Base-by-base conservation (phyloP, 2,329 filamentous ascomycete genomes). In the Parastagonospora nodorum region DNA sequence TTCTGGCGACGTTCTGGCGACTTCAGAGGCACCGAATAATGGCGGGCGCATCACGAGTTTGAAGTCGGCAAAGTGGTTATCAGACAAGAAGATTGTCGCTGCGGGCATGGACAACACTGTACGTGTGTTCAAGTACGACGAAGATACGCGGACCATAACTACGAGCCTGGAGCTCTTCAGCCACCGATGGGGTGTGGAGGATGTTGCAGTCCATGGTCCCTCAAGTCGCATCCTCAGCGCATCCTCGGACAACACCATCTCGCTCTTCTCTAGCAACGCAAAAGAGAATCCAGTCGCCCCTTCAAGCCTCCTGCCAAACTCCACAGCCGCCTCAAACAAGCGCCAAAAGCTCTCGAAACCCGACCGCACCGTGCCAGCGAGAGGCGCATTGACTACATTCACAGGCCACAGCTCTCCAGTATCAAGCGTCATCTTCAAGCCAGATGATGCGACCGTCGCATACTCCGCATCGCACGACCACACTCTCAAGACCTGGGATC, bases 401-500 rank as follows among this genome's bases (percentile, higher is more conserved):
- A 77, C 83, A 12, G 84, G 85, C 45, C 88, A 97, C 81, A 84
- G 84, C 48, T 82, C 86, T 9, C 83, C 88, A 38, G 90, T 92
- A 38, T 90, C 89, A 1, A 88, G 88, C 46, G 89, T 88, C 32
- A 82, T 91, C 41, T 97, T 99, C 78, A 90, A 96, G 74, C 88
- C 88, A 4, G 82, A 85, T 46, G 93, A 97, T 75, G 77, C 86
- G 9, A 96, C 90, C 11, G 90, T 97, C 35, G 93, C 89, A 40
- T 97, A 99, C 80, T 93, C 91, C 1, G 86, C 87, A 16, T 96
- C 92, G 14, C 89, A 90, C 77, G 95, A 99, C 77, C 92, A 96
- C 79, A 89, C 89, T 1, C 80, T 97, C 62, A 88, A 88, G 58
- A 97, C 94, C 0, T 89, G 96, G 77, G 94, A 99, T 77, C 82